Percentiles rank a stretch among this genome's conserved stretches.
Conservation (phyloP, 106 monocot genomes). For the Dendrobium officinale region DNA sequence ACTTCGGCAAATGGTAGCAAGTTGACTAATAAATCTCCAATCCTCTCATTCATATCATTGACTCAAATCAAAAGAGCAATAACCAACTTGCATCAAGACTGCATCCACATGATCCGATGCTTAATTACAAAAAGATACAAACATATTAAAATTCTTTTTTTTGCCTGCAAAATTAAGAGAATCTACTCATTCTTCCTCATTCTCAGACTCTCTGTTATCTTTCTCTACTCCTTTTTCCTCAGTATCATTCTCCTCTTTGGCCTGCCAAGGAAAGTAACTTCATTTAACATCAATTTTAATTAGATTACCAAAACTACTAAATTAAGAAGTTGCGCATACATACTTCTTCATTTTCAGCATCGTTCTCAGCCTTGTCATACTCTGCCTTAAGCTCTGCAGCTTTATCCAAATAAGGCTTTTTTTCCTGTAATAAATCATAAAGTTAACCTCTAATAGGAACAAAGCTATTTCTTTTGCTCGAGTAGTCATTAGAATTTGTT, state of each 20-base stretch:
- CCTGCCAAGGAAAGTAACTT: background rate
- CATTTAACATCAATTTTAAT: background rate
- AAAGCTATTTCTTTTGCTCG: background rate
- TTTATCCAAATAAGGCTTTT: slow-evolving; percentile 60
- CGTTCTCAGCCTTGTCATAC: slow-evolving; percentile 28
- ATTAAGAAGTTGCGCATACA: background rate
- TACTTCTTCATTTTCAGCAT: slow-evolving; percentile 13
- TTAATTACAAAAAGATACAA: background rate
- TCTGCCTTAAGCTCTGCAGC: slow-evolving; percentile 69
- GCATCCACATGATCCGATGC: background rate
- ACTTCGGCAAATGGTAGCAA: too few relatives aligned
- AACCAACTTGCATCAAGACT: background rate
- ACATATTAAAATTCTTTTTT: background rate
- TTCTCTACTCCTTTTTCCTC: slow-evolving; percentile 8
- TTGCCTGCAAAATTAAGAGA: background rate
- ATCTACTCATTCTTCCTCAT: slow-evolving; percentile 4
- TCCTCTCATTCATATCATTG: background rate
- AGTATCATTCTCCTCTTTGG: slow-evolving; percentile 2
- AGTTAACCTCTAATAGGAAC: background rate
- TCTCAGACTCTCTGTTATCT: slow-evolving; percentile 12
- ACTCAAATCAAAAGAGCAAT: background rate
- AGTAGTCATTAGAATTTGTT: background rate
- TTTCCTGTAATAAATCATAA: slow-evolving; percentile 43
- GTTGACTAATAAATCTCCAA: background rate
- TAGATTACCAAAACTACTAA: background rate